Percentiles rank a stretch among this genome's conserved stretches.
Conservation (phyloP, 768 basidiomycete species). For the Mycena floridula region DNA sequence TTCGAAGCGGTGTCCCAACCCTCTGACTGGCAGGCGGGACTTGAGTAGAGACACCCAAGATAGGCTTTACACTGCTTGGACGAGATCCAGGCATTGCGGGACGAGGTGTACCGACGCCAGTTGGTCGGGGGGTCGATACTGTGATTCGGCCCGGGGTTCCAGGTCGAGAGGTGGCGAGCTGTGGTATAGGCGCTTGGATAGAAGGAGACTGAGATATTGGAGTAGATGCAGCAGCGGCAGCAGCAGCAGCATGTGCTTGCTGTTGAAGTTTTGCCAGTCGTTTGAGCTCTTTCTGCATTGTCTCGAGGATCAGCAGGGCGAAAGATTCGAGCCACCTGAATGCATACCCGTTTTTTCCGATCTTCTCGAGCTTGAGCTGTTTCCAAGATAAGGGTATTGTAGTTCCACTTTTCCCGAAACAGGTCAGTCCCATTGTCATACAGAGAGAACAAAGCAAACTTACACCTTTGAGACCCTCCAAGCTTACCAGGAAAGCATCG, state of each 20-base stretch:
- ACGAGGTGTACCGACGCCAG: conserved; percentile 23
- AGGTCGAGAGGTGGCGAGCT: conserved; percentile 22
- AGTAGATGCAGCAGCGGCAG: conserved; percentile 17
- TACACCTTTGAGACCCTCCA: conserved; percentile 71
- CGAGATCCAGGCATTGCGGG: conserved; percentile 17
- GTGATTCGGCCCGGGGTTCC: conserved; percentile 20
- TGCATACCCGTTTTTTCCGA: conserved; percentile 67
- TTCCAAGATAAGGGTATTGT: conserved; percentile 52
- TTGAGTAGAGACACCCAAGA: conserved; percentile 11
- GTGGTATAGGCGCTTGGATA: conserved; percentile 22
- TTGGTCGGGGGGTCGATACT: conserved; percentile 19
- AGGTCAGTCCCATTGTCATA: conserved; percentile 8
- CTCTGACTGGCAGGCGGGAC: conserved; percentile 12
- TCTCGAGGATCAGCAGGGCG: not conserved
- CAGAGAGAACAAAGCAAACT: too few relatives aligned
- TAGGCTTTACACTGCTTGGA: conserved; percentile 12
- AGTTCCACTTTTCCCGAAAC: conserved; percentile 66
- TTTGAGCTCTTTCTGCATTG: conserved; percentile 62
- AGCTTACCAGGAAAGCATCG: conserved; percentile 68
- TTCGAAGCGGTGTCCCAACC: conserved; percentile 10
- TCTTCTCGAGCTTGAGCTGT: conserved; percentile 74
- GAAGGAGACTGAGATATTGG: conserved; percentile 17
- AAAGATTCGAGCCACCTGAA: conserved; percentile 1
- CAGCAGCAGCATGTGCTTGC: conserved; percentile 24
- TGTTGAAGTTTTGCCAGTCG: conserved; percentile 57